These are phyloP conservation scores for Catunica adiposa DNA, from an alignment of 2,329 filamentous ascomycete genomes.

Conservation along the genomic window DNA sequence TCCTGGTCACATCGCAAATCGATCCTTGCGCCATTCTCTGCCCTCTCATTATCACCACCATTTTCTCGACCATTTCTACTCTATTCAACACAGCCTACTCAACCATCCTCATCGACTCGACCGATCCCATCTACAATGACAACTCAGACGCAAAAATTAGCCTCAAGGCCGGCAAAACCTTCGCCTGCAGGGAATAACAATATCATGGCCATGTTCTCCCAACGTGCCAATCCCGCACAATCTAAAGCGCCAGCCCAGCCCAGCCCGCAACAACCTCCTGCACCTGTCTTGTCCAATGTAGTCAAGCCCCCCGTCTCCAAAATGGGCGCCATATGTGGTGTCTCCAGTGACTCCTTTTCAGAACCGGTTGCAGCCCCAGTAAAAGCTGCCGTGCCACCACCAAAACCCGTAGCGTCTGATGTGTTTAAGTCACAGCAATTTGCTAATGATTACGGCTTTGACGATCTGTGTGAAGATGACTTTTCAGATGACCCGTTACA, in stretches of 20 bases:
- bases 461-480: conserved; percentile 11
- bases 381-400: no score
- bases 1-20: neutral
- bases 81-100: neutral
- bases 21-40: neutral
- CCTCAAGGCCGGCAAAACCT: conserved; percentile 3
- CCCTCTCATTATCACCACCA: neutral
- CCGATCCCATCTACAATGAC: neutral
- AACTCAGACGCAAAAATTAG: neutral
- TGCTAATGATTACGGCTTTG: conserved; percentile 12
- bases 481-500: conserved; percentile 13
- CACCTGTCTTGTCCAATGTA: neutral
- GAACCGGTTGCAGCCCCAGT: neutral
- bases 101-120: neutral
- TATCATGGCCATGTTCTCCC: neutral
- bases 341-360: conserved; percentile 3
- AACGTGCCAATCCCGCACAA: neutral
- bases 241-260: neutral
- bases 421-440: conserved; percentile 4
- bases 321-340: conserved; percentile 7
- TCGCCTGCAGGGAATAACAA: neutral
- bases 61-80: neutral
- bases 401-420: neutral
- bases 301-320: conserved; percentile 8
- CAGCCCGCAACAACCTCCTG: neutral